Percentiles rank a stretch among this genome's conserved stretches.
phyloP scores from a whole-genome alignment of 495 filamentous ascomycete genomes.

The Saxophila tyrrhenica region DNA sequence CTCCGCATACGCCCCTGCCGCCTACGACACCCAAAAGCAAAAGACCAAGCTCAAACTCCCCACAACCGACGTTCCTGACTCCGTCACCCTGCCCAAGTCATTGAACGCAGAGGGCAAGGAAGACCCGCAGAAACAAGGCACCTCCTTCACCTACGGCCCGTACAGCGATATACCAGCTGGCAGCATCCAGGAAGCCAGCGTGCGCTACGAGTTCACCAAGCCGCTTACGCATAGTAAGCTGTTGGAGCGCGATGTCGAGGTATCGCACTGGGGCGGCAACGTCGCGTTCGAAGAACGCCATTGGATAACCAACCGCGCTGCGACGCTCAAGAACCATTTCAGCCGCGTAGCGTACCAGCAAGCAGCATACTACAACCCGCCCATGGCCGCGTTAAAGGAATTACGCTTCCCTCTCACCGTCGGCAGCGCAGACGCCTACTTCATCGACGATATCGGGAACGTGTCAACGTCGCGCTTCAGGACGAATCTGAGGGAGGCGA shows the following conservation, averaged over 20 bases:
- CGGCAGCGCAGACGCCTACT: slow-evolving; percentile 77
- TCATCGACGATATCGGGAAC: slow-evolving; percentile 93
- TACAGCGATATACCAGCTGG: slow-evolving; percentile 68
- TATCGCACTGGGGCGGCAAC: slow-evolving; percentile 97
- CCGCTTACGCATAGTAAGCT: slow-evolving; percentile 65
- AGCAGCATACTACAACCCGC: slow-evolving; percentile 61
- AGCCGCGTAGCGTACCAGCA: slow-evolving; percentile 74
- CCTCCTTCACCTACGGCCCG: slow-evolving; percentile 84
- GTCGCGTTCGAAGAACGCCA: slow-evolving; percentile 89
- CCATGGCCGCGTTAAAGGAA: slow-evolving; percentile 67
- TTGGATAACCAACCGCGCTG: slow-evolving; percentile 75
- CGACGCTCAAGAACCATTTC: slow-evolving; percentile 74
- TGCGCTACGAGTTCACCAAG: slow-evolving; percentile 93
- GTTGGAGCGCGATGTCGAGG: slow-evolving; percentile 82
- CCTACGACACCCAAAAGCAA: slow-evolving; percentile 77
- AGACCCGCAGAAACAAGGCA: slow-evolving; percentile 73
- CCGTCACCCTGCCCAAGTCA: slow-evolving; percentile 55
- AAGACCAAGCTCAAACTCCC: slow-evolving; percentile 95
- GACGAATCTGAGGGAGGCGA: slow-evolving; percentile 61
- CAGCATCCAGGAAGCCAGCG: slow-evolving; percentile 54
- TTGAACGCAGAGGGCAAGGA: slow-evolving; percentile 44
- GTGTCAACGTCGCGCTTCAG: slow-evolving; percentile 88
- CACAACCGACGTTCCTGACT: slow-evolving; percentile 66
- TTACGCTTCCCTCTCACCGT: slow-evolving; percentile 65
- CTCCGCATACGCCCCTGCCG: slow-evolving; percentile 68